Evolutionary conservation across 768 basidiomycete species (phyloP).

Genomic region (Amylocystis lapponica): DNA sequence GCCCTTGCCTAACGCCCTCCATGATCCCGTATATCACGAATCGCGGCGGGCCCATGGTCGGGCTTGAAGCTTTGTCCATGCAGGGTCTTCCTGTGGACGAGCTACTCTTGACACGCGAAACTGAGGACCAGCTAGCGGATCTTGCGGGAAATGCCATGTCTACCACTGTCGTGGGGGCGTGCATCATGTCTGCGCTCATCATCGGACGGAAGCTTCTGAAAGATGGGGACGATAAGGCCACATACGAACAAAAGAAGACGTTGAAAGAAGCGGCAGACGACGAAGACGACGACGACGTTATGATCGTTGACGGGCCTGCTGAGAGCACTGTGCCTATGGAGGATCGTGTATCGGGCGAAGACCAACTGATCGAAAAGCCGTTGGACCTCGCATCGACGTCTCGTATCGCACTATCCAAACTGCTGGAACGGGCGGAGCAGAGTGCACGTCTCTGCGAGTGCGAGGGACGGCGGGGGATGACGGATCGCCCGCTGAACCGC

Average conservation of each 20-base stretch:
- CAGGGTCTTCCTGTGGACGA: constrained; percentile 93
- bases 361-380: constrained; percentile 53
- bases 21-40: constrained; percentile 97
- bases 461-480: constrained; percentile 80
- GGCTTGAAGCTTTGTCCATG: constrained; percentile 87
- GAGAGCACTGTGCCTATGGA: constrained; percentile 25
- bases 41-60: constrained; percentile 94
- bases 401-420: constrained; percentile 38
- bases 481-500: constrained; percentile 54
- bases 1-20: constrained; percentile 88
- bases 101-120: constrained; percentile 86
- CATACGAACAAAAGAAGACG: constrained; percentile 59
- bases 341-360: constrained; percentile 66
- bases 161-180: constrained; percentile 89
- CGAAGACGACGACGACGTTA: constrained; percentile 45
- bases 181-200: constrained; percentile 78
- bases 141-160: constrained; percentile 98
- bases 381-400: constrained; percentile 62
- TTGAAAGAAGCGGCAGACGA: constrained; percentile 28
- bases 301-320: constrained; percentile 18
- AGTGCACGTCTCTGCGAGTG: constrained; percentile 85
- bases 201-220: constrained; percentile 62
- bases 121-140: constrained; percentile 89
- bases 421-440: constrained; percentile 59
- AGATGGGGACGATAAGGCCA: constrained; percentile 54